Evolutionary conservation across 176 grass and related monocot genomes (phyloP).

Genomic region (Typha latifolia): DNA sequence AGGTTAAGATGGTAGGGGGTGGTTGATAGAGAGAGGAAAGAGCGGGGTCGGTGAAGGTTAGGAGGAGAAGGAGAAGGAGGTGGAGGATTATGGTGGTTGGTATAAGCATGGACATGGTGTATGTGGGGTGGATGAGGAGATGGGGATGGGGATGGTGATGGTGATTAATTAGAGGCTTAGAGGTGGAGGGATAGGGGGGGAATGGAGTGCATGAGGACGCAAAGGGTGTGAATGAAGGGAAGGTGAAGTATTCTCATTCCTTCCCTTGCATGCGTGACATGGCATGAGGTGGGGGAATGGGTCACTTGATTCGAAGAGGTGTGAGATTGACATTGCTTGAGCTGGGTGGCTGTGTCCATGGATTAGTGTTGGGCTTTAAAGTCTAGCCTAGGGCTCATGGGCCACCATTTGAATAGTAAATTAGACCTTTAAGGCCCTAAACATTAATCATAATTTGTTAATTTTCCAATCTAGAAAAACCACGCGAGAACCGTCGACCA

Average conservation of each 20-base stretch:
- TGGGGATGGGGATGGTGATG: background rate
- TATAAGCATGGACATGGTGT: background rate
- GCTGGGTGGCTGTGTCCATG: background rate
- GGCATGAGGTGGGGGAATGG: background rate
- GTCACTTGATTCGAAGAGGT: background rate
- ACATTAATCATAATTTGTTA: no score
- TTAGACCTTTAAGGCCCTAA: no score
- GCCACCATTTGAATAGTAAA: no score
- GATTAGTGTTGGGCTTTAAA: background rate
- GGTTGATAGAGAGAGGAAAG: conserved; percentile 45
- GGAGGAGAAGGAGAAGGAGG: conserved; percentile 12
- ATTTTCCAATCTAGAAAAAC: no score
- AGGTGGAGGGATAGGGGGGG: background rate
- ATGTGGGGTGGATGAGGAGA: background rate
- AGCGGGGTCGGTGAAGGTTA: conserved; percentile 19
- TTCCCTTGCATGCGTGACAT: background rate
- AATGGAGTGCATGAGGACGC: background rate
- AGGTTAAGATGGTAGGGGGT: conserved; percentile 36
- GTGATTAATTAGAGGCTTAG: background rate
- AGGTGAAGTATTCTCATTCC: background rate
- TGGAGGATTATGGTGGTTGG: background rate
- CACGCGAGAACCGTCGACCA: no score
- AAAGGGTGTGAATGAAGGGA: background rate
- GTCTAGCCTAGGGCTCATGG: no score
- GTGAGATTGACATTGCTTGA: background rate